These are phyloP conservation scores for Musa acuminata DNA, from an alignment of 176 grass and related monocot genomes.

Conservation along the genomic window DNA sequence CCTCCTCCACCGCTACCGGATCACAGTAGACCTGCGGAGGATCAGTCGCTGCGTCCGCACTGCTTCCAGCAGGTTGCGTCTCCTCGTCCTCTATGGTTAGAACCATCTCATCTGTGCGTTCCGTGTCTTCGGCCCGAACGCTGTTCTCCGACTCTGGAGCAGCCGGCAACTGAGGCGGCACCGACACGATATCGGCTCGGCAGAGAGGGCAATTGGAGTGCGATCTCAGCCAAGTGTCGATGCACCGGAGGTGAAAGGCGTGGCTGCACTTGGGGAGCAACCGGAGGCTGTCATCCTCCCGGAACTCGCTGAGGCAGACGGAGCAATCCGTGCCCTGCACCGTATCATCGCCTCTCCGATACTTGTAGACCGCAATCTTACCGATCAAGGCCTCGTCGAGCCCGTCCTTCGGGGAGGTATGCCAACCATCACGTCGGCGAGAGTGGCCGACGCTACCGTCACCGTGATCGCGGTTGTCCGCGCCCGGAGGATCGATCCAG, in stretches of 20 bases:
- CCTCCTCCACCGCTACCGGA: conserved; percentile 6
- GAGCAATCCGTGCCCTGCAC: neutral
- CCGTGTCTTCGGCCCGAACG: neutral
- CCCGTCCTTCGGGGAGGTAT: conserved; percentile 36
- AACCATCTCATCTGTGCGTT: neutral
- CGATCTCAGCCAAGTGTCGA: conserved; percentile 64
- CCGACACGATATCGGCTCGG: neutral
- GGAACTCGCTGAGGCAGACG: conserved; percentile 69
- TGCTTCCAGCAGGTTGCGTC: neutral
- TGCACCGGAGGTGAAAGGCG: conserved; percentile 89
- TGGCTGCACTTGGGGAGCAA: conserved; percentile 90
- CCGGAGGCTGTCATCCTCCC: conserved; percentile 55
- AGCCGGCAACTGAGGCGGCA: neutral
- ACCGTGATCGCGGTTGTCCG: neutral
- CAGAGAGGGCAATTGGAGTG: conserved; percentile 11
- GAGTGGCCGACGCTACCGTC: conserved; percentile 10
- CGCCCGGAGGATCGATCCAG: neutral
- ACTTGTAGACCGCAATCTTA: neutral
- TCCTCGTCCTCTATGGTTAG: neutral
- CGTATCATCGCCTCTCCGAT: neutral
- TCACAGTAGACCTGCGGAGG: neutral
- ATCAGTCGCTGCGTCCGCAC: neutral
- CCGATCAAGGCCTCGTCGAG: conserved; percentile 18
- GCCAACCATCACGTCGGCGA: conserved; percentile 27
- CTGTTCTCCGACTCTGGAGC: neutral